Conservation (phyloP, 371 early-diverging fungal species). For the Mortierella sp. region DNA sequence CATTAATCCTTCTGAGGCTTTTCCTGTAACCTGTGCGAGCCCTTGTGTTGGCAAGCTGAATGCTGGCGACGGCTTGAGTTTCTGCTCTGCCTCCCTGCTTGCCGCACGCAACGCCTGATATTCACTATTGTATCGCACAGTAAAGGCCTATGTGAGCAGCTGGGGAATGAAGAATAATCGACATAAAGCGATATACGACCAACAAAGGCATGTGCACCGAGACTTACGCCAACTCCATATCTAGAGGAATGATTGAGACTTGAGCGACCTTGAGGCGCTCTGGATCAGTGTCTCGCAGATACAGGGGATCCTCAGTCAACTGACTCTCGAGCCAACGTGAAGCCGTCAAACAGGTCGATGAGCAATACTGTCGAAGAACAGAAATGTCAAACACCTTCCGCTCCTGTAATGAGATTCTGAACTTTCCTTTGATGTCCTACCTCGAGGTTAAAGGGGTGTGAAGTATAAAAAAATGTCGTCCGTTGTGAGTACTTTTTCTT, state of each 20-base stretch:
- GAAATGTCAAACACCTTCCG: constrained; percentile 79
- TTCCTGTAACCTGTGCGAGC: constrained; percentile 6
- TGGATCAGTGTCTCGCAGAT: constrained; percentile 47
- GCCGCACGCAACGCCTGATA: constrained; percentile 29
- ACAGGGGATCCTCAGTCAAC: constrained; percentile 77
- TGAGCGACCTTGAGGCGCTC: constrained; percentile 23
- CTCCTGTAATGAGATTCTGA: constrained; percentile 70
- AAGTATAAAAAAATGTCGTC: neutral
- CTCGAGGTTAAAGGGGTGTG: constrained; percentile 16
- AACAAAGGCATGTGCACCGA: neutral
- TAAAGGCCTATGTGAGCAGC: neutral
- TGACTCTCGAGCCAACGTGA: constrained; percentile 74
- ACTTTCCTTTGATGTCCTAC: constrained; percentile 63
- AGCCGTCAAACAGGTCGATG: constrained; percentile 71
- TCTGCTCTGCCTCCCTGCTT: neutral
- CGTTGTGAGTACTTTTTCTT: neutral
- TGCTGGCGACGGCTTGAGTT: constrained; percentile 14
- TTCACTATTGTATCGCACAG: constrained; percentile 18
- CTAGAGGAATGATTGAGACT: constrained; percentile 48
- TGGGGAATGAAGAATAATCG: neutral
- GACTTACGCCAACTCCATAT: constrained; percentile 46
- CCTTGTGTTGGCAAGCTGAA: constrained; percentile 27
- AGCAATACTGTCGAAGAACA: constrained; percentile 73
- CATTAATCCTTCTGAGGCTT: neutral
- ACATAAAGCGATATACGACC: neutral